Base-by-base conservation (phyloP, 2,329 filamentous ascomycete species). In the Alternaria alternata region DNA sequence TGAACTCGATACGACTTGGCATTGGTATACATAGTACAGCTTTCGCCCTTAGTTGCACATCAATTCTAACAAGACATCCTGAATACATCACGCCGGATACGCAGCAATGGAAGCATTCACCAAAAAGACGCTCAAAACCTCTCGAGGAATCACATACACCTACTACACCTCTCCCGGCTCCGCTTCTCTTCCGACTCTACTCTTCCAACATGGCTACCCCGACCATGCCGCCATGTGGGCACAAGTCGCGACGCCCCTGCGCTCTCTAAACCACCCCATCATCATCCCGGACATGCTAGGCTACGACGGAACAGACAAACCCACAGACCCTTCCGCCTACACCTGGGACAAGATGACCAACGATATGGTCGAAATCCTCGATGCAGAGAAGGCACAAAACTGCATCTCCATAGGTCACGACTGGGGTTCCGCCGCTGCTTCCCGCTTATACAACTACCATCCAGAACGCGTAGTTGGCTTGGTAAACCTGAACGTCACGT, bases 181-280 rank as follows among this genome's bases (percentile, higher is more conserved):
- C 51, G 61, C 60, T 5, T 66, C 70, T 6, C 61, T 67, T 0
- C 71, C 72, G 7, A 64, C 71, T 7, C 64, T 76, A 14, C 48
- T 75, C 54, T 66, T 76, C 55, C 85, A 81, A 18, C 85, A 86
- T 71, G 84, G 84, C 58, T 86, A 81, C 66, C 84, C 84, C 5
- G 82, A 84, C 62, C 71, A 76, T 39, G 81, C 82, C 0, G 71
- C 73, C 2, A 72, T 84, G 26, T 86, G 82, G 83, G 67, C 75
- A 11, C 74, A 78, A 30, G 68, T 84, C 18, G 72, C 82, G 18
- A 75, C 75, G 34, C 63, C 78, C 24, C 73, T 84, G 8, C 74
- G 79, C n/a, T 63, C 77, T 7, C 72, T 77, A 4, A 75, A 78
- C 51, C 76, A 82, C 67, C 76, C 79, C 32, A 73, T 81, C 59